Percentiles rank a stretch among this genome's conserved stretches.
Conservation (phyloP, 148 eudicot species). For the Camellia granthamiana region DNA sequence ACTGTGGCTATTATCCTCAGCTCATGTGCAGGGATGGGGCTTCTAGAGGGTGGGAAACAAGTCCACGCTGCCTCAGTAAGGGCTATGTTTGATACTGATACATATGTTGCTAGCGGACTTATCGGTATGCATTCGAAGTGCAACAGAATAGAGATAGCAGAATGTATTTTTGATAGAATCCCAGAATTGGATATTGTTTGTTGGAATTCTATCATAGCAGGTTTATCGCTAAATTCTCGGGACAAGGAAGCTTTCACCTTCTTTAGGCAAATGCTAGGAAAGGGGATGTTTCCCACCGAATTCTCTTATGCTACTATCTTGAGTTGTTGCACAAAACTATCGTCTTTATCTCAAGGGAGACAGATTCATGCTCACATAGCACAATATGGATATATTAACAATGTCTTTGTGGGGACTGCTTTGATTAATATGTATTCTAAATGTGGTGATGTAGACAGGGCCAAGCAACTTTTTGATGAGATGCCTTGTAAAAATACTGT, state of each 20-base stretch:
- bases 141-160: constrained; percentile 45
- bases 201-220: constrained; percentile 73
- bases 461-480: constrained; percentile 41
- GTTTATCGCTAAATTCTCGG: constrained; percentile 49
- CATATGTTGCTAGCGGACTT: constrained; percentile 70
- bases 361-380: constrained; percentile 56
- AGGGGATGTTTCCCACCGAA: constrained; percentile 49
- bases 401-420: constrained; percentile 65
- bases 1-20: constrained; percentile 62
- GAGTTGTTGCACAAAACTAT: constrained; percentile 56
- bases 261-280: constrained; percentile 48
- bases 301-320: constrained; percentile 58
- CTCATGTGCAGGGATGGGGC: constrained; percentile 54
- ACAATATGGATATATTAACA: constrained; percentile 48
- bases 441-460: constrained; percentile 60
- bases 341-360: constrained; percentile 55
- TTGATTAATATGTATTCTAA: constrained; percentile 71
- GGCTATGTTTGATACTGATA: constrained; percentile 31
- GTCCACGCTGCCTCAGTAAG: constrained; percentile 60
- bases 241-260: constrained; percentile 53
- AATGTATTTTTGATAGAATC: constrained; percentile 43
- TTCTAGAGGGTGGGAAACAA: constrained; percentile 60
- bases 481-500: constrained; percentile 47
- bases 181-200: constrained; percentile 57
- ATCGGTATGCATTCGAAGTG: constrained; percentile 64